Evolutionary conservation across 306 rosid genomes (phyloP).

Genomic region (Malus sieversii): DNA sequence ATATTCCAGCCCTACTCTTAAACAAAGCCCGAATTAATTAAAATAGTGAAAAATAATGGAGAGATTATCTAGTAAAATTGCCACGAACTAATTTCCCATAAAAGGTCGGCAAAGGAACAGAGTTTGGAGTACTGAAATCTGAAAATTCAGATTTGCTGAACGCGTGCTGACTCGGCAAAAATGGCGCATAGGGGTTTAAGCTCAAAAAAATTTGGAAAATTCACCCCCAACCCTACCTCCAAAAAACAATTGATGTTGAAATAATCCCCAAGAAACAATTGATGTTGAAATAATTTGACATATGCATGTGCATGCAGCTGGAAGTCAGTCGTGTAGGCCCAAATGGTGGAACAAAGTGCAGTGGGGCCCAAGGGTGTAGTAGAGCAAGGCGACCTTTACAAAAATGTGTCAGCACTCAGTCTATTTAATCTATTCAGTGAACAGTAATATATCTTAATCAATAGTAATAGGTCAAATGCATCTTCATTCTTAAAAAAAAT

Average conservation of each 20-base stretch:
- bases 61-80: neutral
- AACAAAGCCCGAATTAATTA: neutral
- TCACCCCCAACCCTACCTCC: neutral
- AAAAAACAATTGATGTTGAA: neutral
- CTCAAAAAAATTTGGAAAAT: neutral
- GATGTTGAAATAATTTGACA: neutral
- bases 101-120: neutral
- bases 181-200: neutral
- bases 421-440: rapidly evolving
- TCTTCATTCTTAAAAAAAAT: no score
- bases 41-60: neutral
- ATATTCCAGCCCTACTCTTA: neutral
- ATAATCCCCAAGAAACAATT: neutral
- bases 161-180: neutral
- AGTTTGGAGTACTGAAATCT: neutral
- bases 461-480: no score
- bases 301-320: neutral
- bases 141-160: neutral
- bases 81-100: neutral
- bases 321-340: neutral
- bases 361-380: neutral
- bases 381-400: no score
- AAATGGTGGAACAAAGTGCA: neutral
- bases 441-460: no score
- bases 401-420: rapidly evolving